These are phyloP conservation scores for Cnidoscolus chayamansa DNA, from an alignment of 441 rosid species.

Conservation along the genomic window DNA sequence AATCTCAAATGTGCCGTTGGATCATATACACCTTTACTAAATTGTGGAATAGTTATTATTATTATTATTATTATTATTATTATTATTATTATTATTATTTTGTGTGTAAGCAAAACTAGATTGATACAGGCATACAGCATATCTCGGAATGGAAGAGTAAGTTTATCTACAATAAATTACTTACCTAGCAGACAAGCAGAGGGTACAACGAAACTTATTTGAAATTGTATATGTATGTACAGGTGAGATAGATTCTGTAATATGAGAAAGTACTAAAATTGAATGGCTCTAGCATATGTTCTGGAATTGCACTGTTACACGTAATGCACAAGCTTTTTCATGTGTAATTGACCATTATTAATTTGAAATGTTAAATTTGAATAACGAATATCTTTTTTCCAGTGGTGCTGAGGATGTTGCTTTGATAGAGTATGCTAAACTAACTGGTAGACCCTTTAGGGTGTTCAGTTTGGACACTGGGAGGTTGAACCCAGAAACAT, in stretches of 20 bases:
- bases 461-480: conserved; percentile 95
- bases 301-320: background rate
- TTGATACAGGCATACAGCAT: too few species aligned
- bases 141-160: background rate
- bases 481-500: conserved; percentile 86
- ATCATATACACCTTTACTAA: background rate
- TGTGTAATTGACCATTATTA: background rate
- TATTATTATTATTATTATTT: too few species aligned
- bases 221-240: background rate
- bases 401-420: conserved; percentile 98
- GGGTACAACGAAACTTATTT: background rate
- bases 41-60: too few species aligned
- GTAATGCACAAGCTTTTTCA: background rate
- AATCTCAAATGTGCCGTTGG: background rate
- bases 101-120: too few species aligned
- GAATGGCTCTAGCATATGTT: background rate
- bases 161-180: background rate
- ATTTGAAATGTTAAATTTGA: background rate
- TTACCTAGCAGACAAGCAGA: background rate
- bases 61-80: too few species aligned
- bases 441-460: conserved; percentile 80
- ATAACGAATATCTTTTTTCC: conserved; percentile 19
- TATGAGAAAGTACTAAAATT: background rate
- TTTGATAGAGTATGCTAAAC: conserved; percentile 77
- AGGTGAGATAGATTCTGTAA: background rate